Percentiles rank a stretch among this genome's conserved stretches.
phyloP scores from a whole-genome alignment of 768 basidiomycete genomes.

The Suillus alpinus region DNA sequence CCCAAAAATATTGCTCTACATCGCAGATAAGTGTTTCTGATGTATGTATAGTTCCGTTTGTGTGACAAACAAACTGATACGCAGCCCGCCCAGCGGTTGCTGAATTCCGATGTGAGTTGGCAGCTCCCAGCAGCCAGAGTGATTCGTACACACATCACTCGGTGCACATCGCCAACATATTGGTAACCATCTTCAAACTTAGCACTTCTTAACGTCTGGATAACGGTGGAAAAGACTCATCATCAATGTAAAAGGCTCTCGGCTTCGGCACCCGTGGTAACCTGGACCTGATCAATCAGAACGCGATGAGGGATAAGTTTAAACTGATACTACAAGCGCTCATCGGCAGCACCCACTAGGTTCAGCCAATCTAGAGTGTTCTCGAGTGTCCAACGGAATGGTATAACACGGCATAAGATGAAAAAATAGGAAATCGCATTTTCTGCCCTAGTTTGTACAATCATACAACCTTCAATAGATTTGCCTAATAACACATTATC shows the following conservation, averaged over 20 bases:
- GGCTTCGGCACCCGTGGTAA: neutral
- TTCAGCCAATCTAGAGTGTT: too few species aligned
- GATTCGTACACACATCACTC: neutral
- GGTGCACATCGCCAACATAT: neutral
- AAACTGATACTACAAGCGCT: neutral
- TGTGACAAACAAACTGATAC: neutral
- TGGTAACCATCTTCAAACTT: neutral
- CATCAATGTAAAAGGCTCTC: neutral
- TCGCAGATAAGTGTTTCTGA: neutral
- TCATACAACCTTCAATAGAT: slow-evolving; percentile 9
- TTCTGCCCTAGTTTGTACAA: slow-evolving; percentile 10
- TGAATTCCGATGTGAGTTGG: neutral
- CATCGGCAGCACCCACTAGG: neutral
- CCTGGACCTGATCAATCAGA: neutral
- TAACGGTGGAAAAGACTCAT: neutral
- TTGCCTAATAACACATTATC: slow-evolving; percentile 5
- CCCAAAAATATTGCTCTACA: neutral
- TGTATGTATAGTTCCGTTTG: neutral
- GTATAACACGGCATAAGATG: neutral
- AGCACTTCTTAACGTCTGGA: neutral
- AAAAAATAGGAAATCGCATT: neutral
- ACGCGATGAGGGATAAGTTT: neutral
- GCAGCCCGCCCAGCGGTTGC: too few species aligned
- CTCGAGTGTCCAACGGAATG: neutral
- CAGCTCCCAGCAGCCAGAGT: neutral